phyloP scores from a whole-genome alignment of 345 rosid species.

The Limnanthes douglasii region DNA sequence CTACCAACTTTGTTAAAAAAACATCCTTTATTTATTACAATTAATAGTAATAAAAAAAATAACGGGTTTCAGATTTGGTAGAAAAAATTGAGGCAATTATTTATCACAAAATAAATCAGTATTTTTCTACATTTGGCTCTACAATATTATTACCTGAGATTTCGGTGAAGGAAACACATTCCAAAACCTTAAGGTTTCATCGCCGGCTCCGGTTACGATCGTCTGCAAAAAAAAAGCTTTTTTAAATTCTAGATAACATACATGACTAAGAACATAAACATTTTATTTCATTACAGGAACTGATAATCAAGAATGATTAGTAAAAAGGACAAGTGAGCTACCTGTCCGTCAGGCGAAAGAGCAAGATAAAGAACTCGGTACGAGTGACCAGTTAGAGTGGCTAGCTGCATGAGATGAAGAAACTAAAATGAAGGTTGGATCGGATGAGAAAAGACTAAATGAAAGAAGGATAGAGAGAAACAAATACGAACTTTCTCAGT shows the following conservation, averaged over 20 bases:
- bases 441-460: neutral
- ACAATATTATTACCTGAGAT: conserved; percentile 88
- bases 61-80: neutral
- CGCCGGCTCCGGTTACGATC: conserved; percentile 97
- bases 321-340: too few relatives aligned
- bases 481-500: too few relatives aligned
- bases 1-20: too few relatives aligned
- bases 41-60: too few relatives aligned
- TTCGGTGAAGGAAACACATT: conserved; percentile 92
- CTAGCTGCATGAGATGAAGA: conserved; percentile 46
- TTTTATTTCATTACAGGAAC: too few relatives aligned
- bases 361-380: conserved; percentile 94
- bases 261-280: neutral
- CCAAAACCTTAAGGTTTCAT: conserved; percentile 96
- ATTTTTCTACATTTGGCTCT: too few relatives aligned
- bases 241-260: neutral
- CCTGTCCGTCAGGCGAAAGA: conserved; percentile 97
- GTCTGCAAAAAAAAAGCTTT: conserved; percentile 28
- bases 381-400: conserved; percentile 91
- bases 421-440: neutral
- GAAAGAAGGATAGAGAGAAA: too few relatives aligned
- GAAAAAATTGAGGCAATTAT: too few relatives aligned
- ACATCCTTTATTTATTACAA: too few relatives aligned
- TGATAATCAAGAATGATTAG: too few relatives aligned
- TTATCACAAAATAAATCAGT: too few relatives aligned